Evolutionary conservation across 164 flowering plant species (phyloP).

Genomic region (Hamamelis virginiana): DNA sequence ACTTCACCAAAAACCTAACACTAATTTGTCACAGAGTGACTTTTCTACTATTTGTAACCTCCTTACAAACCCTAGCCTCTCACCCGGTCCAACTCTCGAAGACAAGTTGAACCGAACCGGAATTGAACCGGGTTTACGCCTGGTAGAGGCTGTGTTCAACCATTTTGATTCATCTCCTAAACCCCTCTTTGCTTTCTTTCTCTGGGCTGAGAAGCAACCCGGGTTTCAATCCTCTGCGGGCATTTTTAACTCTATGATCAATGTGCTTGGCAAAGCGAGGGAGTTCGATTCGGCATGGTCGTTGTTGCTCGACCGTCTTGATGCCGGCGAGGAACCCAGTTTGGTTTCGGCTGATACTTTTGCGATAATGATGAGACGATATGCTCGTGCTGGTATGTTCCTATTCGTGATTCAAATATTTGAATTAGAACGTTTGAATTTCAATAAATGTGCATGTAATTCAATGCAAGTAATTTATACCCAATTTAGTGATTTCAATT

Average conservation of each 20-base stretch:
- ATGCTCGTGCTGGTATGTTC: conserved; percentile 62
- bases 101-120: conserved; percentile 43
- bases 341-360: conserved; percentile 45
- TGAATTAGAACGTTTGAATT: neutral
- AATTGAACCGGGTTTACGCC: conserved; percentile 32
- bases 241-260: conserved; percentile 53
- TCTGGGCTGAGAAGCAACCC: conserved; percentile 62
- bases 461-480: no score
- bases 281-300: conserved; percentile 69
- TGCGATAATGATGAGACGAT: conserved; percentile 57
- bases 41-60: conserved; percentile 35
- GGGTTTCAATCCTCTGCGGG: conserved; percentile 31
- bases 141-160: conserved; percentile 41
- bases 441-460: neutral
- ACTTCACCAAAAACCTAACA: conserved; percentile 22
- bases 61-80: conserved; percentile 30
- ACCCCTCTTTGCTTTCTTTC: conserved; percentile 43
- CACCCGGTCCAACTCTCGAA: conserved; percentile 40
- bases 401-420: neutral
- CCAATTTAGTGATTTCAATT: no score
- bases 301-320: conserved; percentile 40
- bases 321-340: conserved; percentile 13
- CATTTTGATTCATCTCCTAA: conserved; percentile 62
- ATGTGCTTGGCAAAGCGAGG: conserved; percentile 53
- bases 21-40: conserved; percentile 18